Percentiles rank a stretch among this genome's conserved stretches.
Conservation (phyloP, 2,329 filamentous ascomycete species). For the Ophiostoma novo-ulmi region DNA sequence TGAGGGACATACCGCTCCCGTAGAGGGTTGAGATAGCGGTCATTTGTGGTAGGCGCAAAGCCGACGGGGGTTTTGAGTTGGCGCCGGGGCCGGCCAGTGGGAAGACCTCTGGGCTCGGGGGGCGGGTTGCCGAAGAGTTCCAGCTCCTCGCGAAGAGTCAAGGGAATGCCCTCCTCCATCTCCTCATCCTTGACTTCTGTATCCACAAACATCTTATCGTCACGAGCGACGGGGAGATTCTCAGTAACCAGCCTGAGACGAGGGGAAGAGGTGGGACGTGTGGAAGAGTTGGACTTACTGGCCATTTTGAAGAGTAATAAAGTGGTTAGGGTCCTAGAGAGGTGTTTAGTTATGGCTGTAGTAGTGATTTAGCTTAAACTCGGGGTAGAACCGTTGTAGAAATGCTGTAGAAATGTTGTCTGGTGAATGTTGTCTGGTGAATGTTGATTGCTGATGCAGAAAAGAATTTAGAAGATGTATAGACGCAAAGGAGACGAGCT, state of each 20-base stretch:
- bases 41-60: not conserved
- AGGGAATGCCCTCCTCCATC: not conserved
- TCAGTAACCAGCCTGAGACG: not conserved
- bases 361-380: not conserved
- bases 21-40: constrained; percentile 5
- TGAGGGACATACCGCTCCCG: not conserved
- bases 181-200: not conserved
- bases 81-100: not conserved
- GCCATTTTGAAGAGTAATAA: not conserved
- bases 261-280: not conserved
- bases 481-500: not conserved
- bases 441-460: not conserved
- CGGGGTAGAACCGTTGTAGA: not conserved
- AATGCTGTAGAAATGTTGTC: not conserved
- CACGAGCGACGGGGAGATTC: not conserved
- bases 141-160: not conserved
- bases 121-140: not conserved
- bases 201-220: not conserved
- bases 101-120: not conserved
- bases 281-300: not conserved
- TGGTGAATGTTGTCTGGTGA: not conserved
- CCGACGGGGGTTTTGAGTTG: not conserved
- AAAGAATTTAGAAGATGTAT: not conserved
- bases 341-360: not conserved
- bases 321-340: not conserved